These are phyloP conservation scores for Tetrapisispora phaffii DNA, from an alignment of 805 yeast species.

Conservation along the genomic window DNA sequence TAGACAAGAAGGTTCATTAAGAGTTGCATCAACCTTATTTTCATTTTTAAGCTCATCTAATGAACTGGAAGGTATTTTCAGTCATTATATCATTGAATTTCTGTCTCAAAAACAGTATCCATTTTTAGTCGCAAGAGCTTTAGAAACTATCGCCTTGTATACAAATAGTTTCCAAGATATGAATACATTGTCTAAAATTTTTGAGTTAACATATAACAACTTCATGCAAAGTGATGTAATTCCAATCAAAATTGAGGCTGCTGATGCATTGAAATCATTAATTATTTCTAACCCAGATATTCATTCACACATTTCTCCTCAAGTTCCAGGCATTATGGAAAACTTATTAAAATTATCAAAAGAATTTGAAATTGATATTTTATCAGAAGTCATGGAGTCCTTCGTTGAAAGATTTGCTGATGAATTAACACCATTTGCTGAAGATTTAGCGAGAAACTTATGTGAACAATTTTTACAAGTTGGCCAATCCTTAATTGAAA, in stretches of 20 bases:
- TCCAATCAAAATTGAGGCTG: constrained; percentile 79
- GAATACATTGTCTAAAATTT: constrained; percentile 32
- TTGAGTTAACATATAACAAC: constrained; percentile 33
- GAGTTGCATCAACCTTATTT: constrained; percentile 67
- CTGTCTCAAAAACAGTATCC: constrained; percentile 43
- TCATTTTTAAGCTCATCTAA: constrained; percentile 24
- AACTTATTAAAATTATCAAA: constrained; percentile 65
- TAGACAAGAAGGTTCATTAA: constrained; percentile 71
- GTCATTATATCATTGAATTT: constrained; percentile 53
- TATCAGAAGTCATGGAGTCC: constrained; percentile 89
- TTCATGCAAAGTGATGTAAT: constrained; percentile 38
- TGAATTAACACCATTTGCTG: constrained; percentile 83
- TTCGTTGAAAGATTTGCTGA: constrained; percentile 82
- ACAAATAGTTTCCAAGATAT: constrained; percentile 29
- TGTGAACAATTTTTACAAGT: constrained; percentile 50
- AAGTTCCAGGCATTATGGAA: constrained; percentile 76
- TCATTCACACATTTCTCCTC: constrained; percentile 54
- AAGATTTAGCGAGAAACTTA: constrained; percentile 49
- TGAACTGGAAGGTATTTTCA: constrained; percentile 59
- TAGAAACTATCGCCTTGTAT: constrained; percentile 44
- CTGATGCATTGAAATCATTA: constrained; percentile 76
- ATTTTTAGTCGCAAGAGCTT: constrained; percentile 63
- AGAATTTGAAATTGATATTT: constrained; percentile 73
- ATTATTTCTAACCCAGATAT: constrained; percentile 54
- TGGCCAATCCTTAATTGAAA: constrained; percentile 49